Percentiles rank a stretch among this genome's conserved stretches.
These are phyloP conservation scores for Xylaria grammica DNA, from an alignment of 495 filamentous ascomycete species.

Conservation along the genomic window DNA sequence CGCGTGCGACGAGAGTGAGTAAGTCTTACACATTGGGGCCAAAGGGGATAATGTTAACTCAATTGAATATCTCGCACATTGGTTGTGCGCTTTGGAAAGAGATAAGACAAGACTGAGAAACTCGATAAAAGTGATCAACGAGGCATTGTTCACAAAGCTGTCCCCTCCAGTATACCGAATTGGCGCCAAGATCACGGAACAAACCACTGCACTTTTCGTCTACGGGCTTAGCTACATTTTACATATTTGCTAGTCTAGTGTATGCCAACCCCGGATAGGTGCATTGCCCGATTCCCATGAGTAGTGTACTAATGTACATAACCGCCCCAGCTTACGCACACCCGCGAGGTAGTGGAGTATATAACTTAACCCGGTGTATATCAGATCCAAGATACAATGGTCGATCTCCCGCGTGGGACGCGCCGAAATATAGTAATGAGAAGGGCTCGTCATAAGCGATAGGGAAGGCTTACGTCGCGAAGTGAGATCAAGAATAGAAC, in stretches of 20 bases:
- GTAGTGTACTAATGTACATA: neutral
- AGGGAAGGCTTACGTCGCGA: neutral
- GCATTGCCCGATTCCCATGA: conserved; percentile 1
- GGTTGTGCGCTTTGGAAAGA: no score
- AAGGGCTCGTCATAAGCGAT: conserved; percentile 1
- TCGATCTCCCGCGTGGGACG: neutral
- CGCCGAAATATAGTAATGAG: neutral
- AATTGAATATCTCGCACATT: no score
- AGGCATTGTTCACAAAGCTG: neutral
- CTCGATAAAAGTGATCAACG: neutral
- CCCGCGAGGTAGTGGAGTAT: neutral
- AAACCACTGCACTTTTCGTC: neutral
- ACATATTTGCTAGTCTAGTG: neutral
- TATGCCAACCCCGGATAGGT: neutral
- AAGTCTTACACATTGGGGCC: no score
- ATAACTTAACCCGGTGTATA: neutral
- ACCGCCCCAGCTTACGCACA: neutral
- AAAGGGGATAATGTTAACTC: no score
- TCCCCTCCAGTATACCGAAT: neutral
- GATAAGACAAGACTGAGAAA: no score
- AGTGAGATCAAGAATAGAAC: neutral
- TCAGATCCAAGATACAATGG: neutral
- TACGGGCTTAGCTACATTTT: conserved; percentile 9
- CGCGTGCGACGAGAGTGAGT: no score
- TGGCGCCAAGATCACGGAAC: neutral